Percentiles rank a stretch among this genome's conserved stretches.
phyloP scores from a whole-genome alignment of 495 filamentous ascomycete genomes.

The Darksidea phi region DNA sequence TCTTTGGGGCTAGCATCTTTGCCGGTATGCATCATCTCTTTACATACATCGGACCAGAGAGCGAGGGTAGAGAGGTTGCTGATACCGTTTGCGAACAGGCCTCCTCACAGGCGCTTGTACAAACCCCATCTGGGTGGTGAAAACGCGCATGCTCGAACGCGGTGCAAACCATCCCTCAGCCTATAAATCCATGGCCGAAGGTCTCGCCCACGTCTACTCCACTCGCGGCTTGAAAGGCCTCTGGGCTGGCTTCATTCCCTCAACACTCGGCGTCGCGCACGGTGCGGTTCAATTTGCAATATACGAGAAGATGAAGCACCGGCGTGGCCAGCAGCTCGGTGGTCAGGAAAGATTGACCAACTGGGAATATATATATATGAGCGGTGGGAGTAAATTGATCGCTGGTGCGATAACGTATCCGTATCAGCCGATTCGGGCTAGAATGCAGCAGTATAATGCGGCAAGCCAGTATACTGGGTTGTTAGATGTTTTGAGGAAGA shows the following conservation, averaged over 20 bases:
- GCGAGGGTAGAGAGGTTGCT: background rate
- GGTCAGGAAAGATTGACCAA: constrained; percentile 58
- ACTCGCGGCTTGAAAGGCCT: constrained; percentile 75
- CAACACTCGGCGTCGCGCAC: constrained; percentile 87
- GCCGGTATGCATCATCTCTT: constrained; percentile 56
- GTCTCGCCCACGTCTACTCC: constrained; percentile 60
- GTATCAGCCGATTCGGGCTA: constrained; percentile 83
- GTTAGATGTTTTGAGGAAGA: constrained; percentile 65
- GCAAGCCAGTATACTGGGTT: constrained; percentile 65
- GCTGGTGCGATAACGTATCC: constrained; percentile 88
- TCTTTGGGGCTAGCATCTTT: constrained; percentile 74
- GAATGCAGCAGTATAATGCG: constrained; percentile 86
- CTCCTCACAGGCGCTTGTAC: constrained; percentile 73
- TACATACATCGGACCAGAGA: background rate
- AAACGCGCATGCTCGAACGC: constrained; percentile 93
- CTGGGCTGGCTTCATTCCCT: constrained; percentile 78
- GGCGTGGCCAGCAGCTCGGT: constrained; percentile 45
- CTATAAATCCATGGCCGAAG: constrained; percentile 73
- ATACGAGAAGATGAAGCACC: constrained; percentile 81
- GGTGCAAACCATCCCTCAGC: constrained; percentile 70
- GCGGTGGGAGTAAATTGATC: constrained; percentile 78
- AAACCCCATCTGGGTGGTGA: constrained; percentile 98
- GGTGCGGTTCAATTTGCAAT: constrained; percentile 95
- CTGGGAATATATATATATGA: constrained; percentile 72
- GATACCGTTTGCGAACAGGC: constrained; percentile 44